Evolutionary conservation across 805 yeast species (phyloP), one percentile per base, ranked within the genome.

Genomic region (Teunomyces aglyptinius): DNA sequence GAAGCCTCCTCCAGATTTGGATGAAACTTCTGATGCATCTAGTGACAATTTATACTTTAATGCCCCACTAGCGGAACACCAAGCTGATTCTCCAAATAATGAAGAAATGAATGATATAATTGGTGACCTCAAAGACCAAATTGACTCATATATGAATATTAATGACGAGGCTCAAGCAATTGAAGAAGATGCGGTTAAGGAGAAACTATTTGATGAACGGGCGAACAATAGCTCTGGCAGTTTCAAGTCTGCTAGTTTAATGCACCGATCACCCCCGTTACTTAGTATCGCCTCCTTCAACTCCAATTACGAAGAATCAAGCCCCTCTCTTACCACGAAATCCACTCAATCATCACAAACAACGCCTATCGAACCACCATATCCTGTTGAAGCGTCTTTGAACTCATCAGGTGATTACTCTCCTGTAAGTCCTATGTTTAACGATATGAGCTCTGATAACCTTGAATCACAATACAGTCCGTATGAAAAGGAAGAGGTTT

Each of bases 121-220:
- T 22, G 62, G 51, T 6, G 47, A 58, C 16, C 44, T 63, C 20
- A 64, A 61, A 28, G 42, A 44, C 12, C 65, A 63, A 42, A 59
- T 63, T 29, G 63, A 53, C 41, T 53, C 51, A 31, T 52, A 59
- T 39, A 40, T 51, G 44, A 43, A 36, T 27, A n/a, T 46, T 5
- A 52, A 47, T 10, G 43, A 47, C 43, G 13, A 42, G 22, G 27
- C 18, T 32, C 29, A 44, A 40, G 26, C 26, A 24, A 8, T 24
- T 8, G 11, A 24, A 4, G 26, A 24, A 8, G 3, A 24, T 24
- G 26, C 26, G 8, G 26, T 4, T 7, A 22, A 22, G 26, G 26
- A 8, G 26, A 22, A 22, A 22, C 26, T 22, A 22, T 8, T 24
- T 24, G 26, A 24, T 10, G 26, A 24, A 24, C 4, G 26, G 10